Base-by-base conservation (phyloP, 202 grass and related monocot species). In the Eragrostis tef region DNA sequence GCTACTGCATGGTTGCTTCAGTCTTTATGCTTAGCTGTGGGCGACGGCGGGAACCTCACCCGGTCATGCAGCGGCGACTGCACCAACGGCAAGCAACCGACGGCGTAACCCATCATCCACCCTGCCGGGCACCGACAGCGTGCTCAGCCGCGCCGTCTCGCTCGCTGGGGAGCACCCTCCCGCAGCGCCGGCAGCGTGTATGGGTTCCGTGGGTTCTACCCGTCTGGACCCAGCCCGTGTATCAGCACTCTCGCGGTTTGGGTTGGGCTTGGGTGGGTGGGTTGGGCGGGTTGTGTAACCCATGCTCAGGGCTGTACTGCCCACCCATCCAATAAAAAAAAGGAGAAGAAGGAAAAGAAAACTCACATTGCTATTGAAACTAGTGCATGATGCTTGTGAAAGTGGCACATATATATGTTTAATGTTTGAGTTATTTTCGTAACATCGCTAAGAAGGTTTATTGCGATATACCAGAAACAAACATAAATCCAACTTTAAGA, bases 51-150 rank as follows among this genome's bases (percentile, higher is more conserved):
- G 16, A 85, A 84, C 0, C 81, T 72, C 19, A 84, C 10, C 27
- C 85, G 80, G 4, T 66, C 47, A 62, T 80, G 94, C 11, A 91
- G 67, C 13, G 89, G 91, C 4, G 94, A 97, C 79, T 91, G 91
- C 16, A 86, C 59, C 94, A 91, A 97, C 9, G 94, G 94, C 2
- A 91, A 97, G 67, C 83, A 75, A 7, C 25, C 62, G 25, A 54
- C 34, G 3, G 4, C 64, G 17, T n/a, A n/a, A n/a, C 51, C 80
- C 2, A 46, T 13, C 29, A 31, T 39, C 39, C 14, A 68, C 87
- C 2, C 57, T 71, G 7, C 73, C 79, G 17, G 86, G 79, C 47
- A 87, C 74, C 22, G 78, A 72, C 6, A 88, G 91, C 36, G 84
- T 61, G 84, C 88, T 91, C 26, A 87, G 43, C 44, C 84, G 61